Evolutionary conservation across 1,284 basidiomycete genomes (phyloP), one percentile per base, ranked within the genome.

Genomic region (Cryptococcus wingfieldii): DNA sequence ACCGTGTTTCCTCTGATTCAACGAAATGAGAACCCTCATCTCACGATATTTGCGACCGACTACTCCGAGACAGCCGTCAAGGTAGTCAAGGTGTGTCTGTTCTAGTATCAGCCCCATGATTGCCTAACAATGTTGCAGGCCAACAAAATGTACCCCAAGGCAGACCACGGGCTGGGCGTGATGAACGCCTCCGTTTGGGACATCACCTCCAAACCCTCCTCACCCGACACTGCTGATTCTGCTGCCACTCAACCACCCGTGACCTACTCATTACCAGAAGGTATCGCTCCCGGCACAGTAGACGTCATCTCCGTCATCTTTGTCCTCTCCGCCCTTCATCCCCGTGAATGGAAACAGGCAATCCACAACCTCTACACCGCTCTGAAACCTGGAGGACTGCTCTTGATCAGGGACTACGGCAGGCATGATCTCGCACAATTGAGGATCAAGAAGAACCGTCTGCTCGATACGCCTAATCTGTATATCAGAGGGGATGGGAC

Each of bases 401-500:
- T 96, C 9, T 80, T 97, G 2, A 81, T 98, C 60, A 85, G 96
- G 6, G 96, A 99, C 74, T 99, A 98, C 69, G 96, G 93, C 0
- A 83, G 96, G 27, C 84, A 98, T 72, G 96, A 99, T 72, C 83
- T 92, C 50, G 89, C 93, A 1, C 95, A 98, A 76, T 79, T 99
- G 25, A 82, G 96, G 5, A 97, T 98, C 81, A 95, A 91, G 75
- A 83, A 84, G 18, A 85, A 88, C 2, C 82, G 96, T 31, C 81
- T 98, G 61, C 82, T 98, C 14, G 88, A 90, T 41, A 90, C 92
- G 60, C 91, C 95, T 50, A 94, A 95, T 72, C 89, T 95, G 62
- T 97, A 97, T 68, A 87, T 94, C 50, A 83, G 95, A 47, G 95
- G 95, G 1, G 95, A 98, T 76, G 95, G 94, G 63, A 98, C 95